A percentile compares a stretch with the other conserved stretches of the same genome.
Conservation (phyloP, 202 grass and related monocot genomes). For the Schoenoplectus tabernaemontani region DNA sequence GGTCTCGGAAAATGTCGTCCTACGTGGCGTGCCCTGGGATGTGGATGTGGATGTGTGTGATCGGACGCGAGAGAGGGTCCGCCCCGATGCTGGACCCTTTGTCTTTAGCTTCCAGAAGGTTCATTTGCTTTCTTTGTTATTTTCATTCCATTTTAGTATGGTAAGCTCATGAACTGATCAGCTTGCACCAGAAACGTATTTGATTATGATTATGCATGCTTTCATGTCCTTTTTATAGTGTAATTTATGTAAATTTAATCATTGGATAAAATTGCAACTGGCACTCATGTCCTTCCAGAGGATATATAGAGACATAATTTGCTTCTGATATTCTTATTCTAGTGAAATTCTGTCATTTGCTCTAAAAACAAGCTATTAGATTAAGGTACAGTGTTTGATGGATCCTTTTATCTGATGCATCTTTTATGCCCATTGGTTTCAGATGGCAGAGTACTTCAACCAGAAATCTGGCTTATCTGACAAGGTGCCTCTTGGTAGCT, state of each 20-base stretch:
- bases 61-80: constrained; percentile 30
- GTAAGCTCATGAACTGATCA: too few species aligned
- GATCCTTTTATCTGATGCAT: not conserved
- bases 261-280: too few species aligned
- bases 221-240: too few species aligned
- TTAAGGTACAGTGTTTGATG: not conserved
- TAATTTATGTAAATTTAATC: too few species aligned
- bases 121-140: not conserved
- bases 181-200: too few species aligned
- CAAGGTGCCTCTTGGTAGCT: constrained; percentile 70
- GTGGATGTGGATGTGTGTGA: constrained; percentile 36
- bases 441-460: constrained; percentile 99
- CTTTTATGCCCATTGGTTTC: constrained; percentile 21
- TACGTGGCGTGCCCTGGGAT: constrained; percentile 45
- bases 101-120: constrained; percentile 70
- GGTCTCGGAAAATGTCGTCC: constrained; percentile 27
- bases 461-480: constrained; percentile 53
- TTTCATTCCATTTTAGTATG: not conserved
- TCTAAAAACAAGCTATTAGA: not conserved
- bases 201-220: too few species aligned
- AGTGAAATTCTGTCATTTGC: too few species aligned
- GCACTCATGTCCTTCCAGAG: too few species aligned
- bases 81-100: constrained; percentile 34
- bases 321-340: too few species aligned
- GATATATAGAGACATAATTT: too few species aligned